Percentiles rank a stretch among this genome's conserved stretches.
phyloP scores from a whole-genome alignment of 2,329 filamentous ascomycete genomes.

The Pseudocercospora cruenta region DNA sequence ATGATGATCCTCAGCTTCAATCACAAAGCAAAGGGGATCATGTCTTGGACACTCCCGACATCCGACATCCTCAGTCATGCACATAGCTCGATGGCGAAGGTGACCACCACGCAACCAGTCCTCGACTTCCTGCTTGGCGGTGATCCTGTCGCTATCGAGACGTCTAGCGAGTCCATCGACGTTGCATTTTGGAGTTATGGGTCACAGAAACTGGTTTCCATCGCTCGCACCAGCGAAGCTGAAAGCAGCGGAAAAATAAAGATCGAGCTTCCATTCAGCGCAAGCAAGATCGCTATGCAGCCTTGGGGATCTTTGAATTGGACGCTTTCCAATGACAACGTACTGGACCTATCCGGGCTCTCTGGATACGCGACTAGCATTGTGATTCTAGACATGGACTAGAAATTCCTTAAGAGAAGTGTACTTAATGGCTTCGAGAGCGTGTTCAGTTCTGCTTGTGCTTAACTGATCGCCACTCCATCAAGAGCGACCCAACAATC shows the following conservation, averaged over 20 bases:
- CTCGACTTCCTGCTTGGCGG: slow-evolving; percentile 45
- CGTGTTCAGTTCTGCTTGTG: slow-evolving; percentile 18
- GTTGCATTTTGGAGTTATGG: slow-evolving; percentile 30
- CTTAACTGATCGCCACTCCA: slow-evolving; percentile 39
- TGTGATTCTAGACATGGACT: slow-evolving; percentile 23
- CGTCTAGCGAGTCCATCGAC: slow-evolving; percentile 20
- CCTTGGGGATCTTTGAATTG: slow-evolving; percentile 32
- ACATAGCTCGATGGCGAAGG: slow-evolving; percentile 45
- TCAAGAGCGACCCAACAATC: slow-evolving; percentile 29
- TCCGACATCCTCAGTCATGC: slow-evolving; percentile 40
- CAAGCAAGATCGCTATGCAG: slow-evolving; percentile 23
- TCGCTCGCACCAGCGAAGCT: slow-evolving; percentile 28
- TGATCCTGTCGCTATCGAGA: slow-evolving; percentile 27
- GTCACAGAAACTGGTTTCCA: slow-evolving; percentile 26
- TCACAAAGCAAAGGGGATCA: slow-evolving; percentile 55
- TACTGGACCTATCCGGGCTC: slow-evolving; percentile 21
- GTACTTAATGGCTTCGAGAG: neutral
- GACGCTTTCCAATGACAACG: slow-evolving; percentile 17
- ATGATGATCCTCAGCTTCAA: slow-evolving; percentile 55
- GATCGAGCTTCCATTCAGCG: slow-evolving; percentile 25
- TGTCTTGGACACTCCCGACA: slow-evolving; percentile 53
- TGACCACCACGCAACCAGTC: slow-evolving; percentile 42
- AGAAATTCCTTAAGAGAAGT: neutral
- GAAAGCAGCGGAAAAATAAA: slow-evolving; percentile 12
- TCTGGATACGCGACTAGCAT: slow-evolving; percentile 31